phyloP scores from a whole-genome alignment of 768 basidiomycete genomes.

The Mycena galopus region DNA sequence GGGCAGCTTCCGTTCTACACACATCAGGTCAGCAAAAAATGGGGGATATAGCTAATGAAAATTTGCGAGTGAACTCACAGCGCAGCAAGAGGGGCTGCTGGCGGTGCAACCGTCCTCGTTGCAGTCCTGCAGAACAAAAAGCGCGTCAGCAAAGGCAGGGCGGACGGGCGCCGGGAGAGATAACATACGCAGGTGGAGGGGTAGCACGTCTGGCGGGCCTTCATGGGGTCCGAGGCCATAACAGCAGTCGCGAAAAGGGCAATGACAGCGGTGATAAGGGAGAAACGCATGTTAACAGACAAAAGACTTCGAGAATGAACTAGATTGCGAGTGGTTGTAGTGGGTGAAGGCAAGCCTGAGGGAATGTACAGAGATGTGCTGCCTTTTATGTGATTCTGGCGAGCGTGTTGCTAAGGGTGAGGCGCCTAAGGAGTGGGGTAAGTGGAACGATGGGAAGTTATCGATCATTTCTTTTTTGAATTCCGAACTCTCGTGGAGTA shows the following conservation, averaged over 20 bases:
- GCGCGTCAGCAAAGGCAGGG: background rate
- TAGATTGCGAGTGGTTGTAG: background rate
- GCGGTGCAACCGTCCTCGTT: slow-evolving; percentile 1
- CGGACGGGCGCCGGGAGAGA: background rate
- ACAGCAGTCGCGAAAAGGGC: slow-evolving; percentile 12
- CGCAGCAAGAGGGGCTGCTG: slow-evolving; percentile 5
- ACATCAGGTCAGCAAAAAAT: background rate
- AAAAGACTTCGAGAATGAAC: background rate
- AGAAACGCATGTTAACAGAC: background rate
- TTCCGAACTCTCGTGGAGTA: no score
- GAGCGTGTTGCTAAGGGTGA: background rate
- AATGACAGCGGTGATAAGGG: slow-evolving; percentile 1
- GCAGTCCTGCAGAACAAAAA: background rate
- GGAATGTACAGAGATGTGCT: background rate
- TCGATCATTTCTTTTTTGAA: no score
- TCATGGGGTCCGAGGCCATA: background rate
- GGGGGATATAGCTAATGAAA: background rate
- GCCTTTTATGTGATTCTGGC: background rate
- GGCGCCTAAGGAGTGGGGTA: no score
- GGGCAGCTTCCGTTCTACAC: background rate
- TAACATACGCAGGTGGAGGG: background rate
- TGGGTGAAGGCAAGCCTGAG: background rate
- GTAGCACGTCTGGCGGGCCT: background rate
- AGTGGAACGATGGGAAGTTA: no score
- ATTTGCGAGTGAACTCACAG: background rate